Percentiles rank a stretch among this genome's conserved stretches.
Evolutionary conservation across 805 yeast genomes (phyloP).

Genomic region (Wickerhamomyces bovis): DNA sequence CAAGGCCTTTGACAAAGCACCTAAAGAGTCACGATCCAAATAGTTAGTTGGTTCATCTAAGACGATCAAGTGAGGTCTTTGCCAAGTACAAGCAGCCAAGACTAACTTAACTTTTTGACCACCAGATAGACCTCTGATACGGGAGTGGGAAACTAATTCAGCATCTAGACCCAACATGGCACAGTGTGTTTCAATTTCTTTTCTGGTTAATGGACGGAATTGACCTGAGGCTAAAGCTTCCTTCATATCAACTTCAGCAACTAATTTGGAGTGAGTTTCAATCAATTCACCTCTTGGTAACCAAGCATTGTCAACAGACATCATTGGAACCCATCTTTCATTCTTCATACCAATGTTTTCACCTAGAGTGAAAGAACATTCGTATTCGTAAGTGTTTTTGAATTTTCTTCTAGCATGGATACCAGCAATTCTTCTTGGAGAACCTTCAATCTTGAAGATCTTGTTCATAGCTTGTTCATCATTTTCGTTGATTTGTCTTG

Average conservation of each 20-base stretch:
- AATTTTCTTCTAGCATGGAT: constrained; percentile 97
- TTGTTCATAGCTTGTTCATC: constrained; percentile 99
- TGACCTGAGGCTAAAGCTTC: constrained; percentile 99
- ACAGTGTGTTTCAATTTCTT: constrained; percentile 99
- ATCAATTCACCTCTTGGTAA: constrained; percentile 97
- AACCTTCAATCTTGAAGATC: constrained; percentile 98
- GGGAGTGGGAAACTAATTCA: constrained; percentile 98
- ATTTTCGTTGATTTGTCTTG: constrained; percentile 93
- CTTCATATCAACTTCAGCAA: constrained; percentile 99
- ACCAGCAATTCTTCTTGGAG: constrained; percentile 94
- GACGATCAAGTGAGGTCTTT: constrained; percentile 99
- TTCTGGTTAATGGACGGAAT: constrained; percentile 99
- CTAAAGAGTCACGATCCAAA: constrained; percentile 98
- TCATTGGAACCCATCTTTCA: constrained; percentile 99
- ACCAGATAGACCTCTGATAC: constrained; percentile 99
- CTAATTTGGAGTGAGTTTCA: constrained; percentile 98
- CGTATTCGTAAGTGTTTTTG: constrained; percentile 99
- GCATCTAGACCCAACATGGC: constrained; percentile 97
- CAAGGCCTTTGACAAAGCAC: constrained; percentile 98
- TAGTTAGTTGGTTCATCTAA: constrained; percentile 99
- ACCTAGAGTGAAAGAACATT: constrained; percentile 95
- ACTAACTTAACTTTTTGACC: constrained; percentile 99
- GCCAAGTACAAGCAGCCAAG: constrained; percentile 99
- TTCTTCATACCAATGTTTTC: constrained; percentile 98
- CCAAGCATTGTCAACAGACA: constrained; percentile 99